Evolutionary conservation across 345 rosid species (phyloP).

Genomic region (Cardamine chenopodiifolia): DNA sequence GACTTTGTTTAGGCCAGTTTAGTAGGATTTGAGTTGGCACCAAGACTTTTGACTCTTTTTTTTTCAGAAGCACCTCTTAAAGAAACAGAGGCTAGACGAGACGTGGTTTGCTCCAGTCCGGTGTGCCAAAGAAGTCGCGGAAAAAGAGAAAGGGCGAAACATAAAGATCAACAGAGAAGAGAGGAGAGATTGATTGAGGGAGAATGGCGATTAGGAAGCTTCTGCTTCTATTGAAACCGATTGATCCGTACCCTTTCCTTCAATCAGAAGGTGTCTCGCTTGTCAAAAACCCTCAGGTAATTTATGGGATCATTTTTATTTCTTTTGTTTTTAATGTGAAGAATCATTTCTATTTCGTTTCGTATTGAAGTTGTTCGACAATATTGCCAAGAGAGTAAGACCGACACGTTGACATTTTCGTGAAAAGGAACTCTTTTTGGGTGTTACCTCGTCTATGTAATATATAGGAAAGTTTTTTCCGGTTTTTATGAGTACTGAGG

Average conservation of each 20-base stretch:
- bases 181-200: neutral
- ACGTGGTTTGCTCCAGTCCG: conserved; percentile 12
- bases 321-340: too few species aligned
- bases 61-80: neutral
- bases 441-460: neutral
- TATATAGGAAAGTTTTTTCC: neutral
- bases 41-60: neutral
- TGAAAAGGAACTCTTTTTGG: neutral
- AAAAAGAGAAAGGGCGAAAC: neutral
- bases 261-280: conserved; percentile 45
- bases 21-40: neutral
- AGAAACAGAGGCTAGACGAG: neutral
- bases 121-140: neutral
- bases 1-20: neutral
- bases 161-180: neutral
- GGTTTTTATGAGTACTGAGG: neutral
- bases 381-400: conserved; percentile 28
- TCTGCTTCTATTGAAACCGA: conserved; percentile 75
- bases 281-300: conserved; percentile 58
- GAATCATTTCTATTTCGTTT: neutral
- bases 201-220: conserved; percentile 72
- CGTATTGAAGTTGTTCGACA: conserved; percentile 48
- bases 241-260: conserved; percentile 56
- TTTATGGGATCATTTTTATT: conserved; percentile 15
- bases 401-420: neutral